Base-by-base conservation (phyloP, 257 asterid species). In the Schizonepeta tenuifolia region DNA sequence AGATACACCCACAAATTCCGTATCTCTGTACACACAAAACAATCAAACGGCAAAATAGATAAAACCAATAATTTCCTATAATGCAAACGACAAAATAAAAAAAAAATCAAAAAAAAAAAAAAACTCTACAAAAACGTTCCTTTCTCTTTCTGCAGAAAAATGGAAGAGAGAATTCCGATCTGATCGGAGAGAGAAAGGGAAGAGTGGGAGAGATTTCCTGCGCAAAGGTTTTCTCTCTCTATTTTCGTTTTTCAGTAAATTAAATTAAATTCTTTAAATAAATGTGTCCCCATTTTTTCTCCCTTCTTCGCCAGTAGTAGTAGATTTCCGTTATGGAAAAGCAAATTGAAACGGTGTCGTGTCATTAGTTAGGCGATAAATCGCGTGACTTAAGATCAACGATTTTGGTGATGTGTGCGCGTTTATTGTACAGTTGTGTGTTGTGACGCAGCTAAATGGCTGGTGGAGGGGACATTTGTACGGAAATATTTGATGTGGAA, bases 161-260 rank as follows among this genome's bases (percentile, higher is more conserved):
- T 46, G 55, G 73, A 70, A 77, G 70, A 69, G 70, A 77, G 47
- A 47, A 60, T 63, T 53, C 83, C 86, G 85, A 82, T 82, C 87
- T 50, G 84, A 73, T 82, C 78, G 87, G 84, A 47, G 79, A 57
- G 75, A 71, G 72, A 64, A 49, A 78, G 78, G 78, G 72, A 53
- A 53, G 49, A 65, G 47, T 38, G 62, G 60, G 75, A 66, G 77
- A 71, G 71, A 81, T 76, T 76, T 65, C 59, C 76, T 57, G 69
- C 17, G 61, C 13, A 50, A 75, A 35, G 24, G 60, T 15, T 62
- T 69, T 53, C 67, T 28, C 38, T 53, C 12, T 36, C 24, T 69
- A 49, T 11, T 60, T 67, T 69, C 28, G 36, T 51, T 9, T 62
- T 43, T 66, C 11, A 33, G 21, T 20, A 20, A 69, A 68, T 73